Conservation (phyloP, 352 stramenopile genomes). For the Phytophthora hybrid region DNA sequence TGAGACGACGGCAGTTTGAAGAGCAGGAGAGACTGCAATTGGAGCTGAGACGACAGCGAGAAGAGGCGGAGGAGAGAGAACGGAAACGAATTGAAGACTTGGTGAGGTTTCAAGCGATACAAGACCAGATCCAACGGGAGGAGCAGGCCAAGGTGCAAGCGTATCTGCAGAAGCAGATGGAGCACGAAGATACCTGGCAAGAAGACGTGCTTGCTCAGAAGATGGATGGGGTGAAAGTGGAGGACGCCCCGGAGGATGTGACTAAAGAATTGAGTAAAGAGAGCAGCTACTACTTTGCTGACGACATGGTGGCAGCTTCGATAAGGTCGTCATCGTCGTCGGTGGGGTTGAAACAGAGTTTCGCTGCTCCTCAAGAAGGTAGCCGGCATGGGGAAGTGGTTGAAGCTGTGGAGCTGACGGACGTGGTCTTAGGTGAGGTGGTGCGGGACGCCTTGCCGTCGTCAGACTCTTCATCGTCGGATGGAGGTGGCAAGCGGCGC, state of each 20-base stretch:
- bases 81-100: slow-evolving; percentile 15
- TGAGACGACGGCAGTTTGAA: slow-evolving; percentile 33
- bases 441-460: slow-evolving; percentile 50
- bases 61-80: slow-evolving; percentile 23
- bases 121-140: slow-evolving; percentile 24
- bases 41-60: slow-evolving; percentile 17
- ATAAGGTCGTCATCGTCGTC: slow-evolving; percentile 16
- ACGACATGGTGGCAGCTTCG: slow-evolving; percentile 28
- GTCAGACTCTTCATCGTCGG: slow-evolving; percentile 37
- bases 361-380: slow-evolving; percentile 5
- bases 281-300: slow-evolving; percentile 19
- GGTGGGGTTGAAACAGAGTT: slow-evolving; percentile 10
- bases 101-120: slow-evolving; percentile 19
- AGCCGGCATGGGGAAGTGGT: slow-evolving; percentile 3
- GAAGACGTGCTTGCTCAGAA: slow-evolving; percentile 4
- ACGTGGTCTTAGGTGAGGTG: slow-evolving; percentile 26
- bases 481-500: background rate
- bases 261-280: background rate
- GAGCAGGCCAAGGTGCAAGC: slow-evolving; percentile 28
- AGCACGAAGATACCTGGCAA: slow-evolving; percentile 32
- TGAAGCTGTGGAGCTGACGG: slow-evolving; percentile 20
- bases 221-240: slow-evolving; percentile 21
- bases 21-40: slow-evolving; percentile 26
- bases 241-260: slow-evolving; percentile 7
- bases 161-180: slow-evolving; percentile 36